Percentiles rank a stretch among this genome's conserved stretches.
These are phyloP conservation scores for Scedosporium minutisporum DNA, from an alignment of 2,329 filamentous ascomycete genomes.

Conservation along the genomic window DNA sequence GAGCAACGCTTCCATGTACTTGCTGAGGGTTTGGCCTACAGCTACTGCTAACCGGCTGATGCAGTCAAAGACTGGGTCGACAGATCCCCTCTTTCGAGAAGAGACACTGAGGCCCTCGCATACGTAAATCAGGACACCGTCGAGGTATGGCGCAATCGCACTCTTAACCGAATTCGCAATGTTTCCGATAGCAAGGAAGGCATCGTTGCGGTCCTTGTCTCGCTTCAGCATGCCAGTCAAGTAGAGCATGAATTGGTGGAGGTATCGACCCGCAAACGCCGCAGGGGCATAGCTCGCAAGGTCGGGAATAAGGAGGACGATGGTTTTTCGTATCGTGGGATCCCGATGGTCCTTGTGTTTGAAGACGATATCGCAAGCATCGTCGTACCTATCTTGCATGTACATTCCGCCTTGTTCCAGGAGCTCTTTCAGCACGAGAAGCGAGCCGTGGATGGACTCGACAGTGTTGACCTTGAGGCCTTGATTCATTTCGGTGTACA, in stretches of 20 bases:
- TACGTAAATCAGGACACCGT: constrained; percentile 88
- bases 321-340: constrained; percentile 74
- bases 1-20: constrained; percentile 92
- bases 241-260: constrained; percentile 96
- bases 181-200: constrained; percentile 91
- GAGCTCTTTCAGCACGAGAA: constrained; percentile 85
- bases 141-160: constrained; percentile 87
- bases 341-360: constrained; percentile 91
- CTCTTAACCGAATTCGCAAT: constrained; percentile 95
- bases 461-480: constrained; percentile 73
- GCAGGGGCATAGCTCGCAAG: constrained; percentile 85
- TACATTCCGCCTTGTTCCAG: constrained; percentile 96
- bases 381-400: constrained; percentile 90
- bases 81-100: constrained; percentile 54
- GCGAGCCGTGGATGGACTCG: constrained; percentile 86
- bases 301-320: constrained; percentile 84
- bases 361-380: constrained; percentile 86
- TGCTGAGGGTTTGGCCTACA: constrained; percentile 92
- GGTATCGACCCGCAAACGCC: constrained; percentile 77
- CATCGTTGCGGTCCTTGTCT: constrained; percentile 86
- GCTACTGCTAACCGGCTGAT: constrained; percentile 94
- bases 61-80: constrained; percentile 86
- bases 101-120: constrained; percentile 80
- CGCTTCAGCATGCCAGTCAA: constrained; percentile 89
- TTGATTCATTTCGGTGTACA: constrained; percentile 74